phyloP scores from a whole-genome alignment of 495 filamentous ascomycete species.

The Entonaema liquescens region DNA sequence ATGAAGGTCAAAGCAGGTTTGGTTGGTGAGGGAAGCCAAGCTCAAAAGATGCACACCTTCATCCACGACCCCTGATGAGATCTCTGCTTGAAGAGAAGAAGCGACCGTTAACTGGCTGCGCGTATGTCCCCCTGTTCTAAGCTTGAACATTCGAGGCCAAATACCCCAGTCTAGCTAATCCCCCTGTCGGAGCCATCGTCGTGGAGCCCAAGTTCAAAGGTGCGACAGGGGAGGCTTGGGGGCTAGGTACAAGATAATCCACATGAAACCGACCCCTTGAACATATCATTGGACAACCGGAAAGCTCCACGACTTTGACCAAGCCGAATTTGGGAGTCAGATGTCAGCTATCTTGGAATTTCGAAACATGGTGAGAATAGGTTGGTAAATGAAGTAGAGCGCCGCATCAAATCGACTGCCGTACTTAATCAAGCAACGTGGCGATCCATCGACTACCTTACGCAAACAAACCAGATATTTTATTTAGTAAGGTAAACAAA shows the following conservation, averaged over 20 bases:
- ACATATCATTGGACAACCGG: constrained; percentile 30
- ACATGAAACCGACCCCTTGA: constrained; percentile 37
- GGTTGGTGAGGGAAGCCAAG: constrained; percentile 44
- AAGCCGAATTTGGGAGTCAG: constrained; percentile 11
- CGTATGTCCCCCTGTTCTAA: constrained; percentile 14
- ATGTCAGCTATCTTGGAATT: constrained; percentile 25
- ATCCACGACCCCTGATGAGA: constrained; percentile 36
- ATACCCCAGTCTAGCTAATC: constrained; percentile 32
- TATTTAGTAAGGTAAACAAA: too few species aligned
- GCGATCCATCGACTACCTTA: too few species aligned
- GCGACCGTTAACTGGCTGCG: constrained; percentile 28
- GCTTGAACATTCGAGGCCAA: constrained; percentile 23
- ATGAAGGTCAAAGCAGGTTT: constrained; percentile 31
- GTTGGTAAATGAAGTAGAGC: constrained; percentile 15
- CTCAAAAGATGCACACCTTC: constrained; percentile 36
- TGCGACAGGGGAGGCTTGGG: constrained; percentile 17
- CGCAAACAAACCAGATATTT: too few species aligned
- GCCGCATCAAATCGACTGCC: constrained; percentile 18
- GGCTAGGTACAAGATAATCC: constrained; percentile 17
- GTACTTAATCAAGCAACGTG: too few species aligned
- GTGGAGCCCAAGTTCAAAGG: constrained; percentile 24
- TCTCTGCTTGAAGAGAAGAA: constrained; percentile 31
- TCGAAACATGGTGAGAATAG: constrained; percentile 35
- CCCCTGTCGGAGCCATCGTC: constrained; percentile 30
- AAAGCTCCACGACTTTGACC: constrained; percentile 19